A percentile compares a stretch with the other conserved stretches of the same genome.
Evolutionary conservation across 108 stramenopile genomes (phyloP).

Genomic region (Fragilariopsis cylindrus): DNA sequence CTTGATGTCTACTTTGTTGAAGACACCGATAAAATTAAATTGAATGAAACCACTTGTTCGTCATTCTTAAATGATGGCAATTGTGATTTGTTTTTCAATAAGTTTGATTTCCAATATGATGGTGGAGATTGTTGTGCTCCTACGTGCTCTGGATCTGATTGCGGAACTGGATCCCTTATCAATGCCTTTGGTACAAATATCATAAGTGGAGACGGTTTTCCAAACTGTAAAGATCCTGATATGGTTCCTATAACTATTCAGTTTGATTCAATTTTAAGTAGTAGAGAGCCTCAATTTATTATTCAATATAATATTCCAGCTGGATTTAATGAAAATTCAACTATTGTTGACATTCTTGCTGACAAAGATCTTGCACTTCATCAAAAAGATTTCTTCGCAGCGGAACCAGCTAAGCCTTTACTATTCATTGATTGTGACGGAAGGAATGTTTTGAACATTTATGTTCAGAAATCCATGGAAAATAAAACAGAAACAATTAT

Average conservation of each 20-base stretch:
- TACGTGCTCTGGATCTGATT: neutral
- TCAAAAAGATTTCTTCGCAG: neutral
- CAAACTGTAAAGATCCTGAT: neutral
- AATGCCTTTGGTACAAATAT: neutral
- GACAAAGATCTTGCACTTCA: no score
- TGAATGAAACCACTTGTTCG: neutral
- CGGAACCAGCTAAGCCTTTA: neutral
- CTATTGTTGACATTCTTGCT: no score
- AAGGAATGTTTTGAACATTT: neutral
- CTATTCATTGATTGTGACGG: neutral
- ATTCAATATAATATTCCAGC: no score
- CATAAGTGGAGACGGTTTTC: neutral
- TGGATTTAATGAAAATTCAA: no score
- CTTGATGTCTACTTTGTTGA: constrained; percentile 13
- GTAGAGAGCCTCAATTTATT: neutral
- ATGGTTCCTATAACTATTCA: constrained; percentile 1
- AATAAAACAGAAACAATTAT: neutral
- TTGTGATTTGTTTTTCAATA: constrained; percentile 17
- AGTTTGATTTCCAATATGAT: constrained; percentile 2
- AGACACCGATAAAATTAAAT: neutral
- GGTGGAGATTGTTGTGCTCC: constrained; percentile 18
- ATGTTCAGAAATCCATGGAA: neutral
- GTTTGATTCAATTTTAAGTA: neutral
- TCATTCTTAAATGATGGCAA: constrained; percentile 5
- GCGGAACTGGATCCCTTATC: neutral